Percentiles rank a stretch among this genome's conserved stretches.
These are phyloP conservation scores for Aspergillus sp. DNA, from an alignment of 2,329 filamentous ascomycete genomes.

Conservation along the genomic window DNA sequence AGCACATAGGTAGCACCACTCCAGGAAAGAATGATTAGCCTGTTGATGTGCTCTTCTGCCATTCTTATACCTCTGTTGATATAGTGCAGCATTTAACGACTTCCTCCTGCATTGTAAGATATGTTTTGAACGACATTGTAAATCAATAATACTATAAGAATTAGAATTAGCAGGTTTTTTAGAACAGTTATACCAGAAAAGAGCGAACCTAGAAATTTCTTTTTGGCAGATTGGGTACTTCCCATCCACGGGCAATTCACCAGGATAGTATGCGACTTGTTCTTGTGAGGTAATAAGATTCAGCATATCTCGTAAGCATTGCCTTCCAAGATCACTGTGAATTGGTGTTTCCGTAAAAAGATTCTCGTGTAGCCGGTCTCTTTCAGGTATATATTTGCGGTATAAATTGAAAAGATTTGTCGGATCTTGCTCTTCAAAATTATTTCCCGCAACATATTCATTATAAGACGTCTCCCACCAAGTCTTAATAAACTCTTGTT, in stretches of 20 bases:
- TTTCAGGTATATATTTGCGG: neutral
- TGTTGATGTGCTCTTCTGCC: neutral
- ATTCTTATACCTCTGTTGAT: neutral
- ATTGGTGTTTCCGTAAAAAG: conserved; percentile 19
- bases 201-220: neutral
- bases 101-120: neutral
- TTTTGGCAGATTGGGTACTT: neutral
- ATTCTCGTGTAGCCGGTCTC: conserved; percentile 10
- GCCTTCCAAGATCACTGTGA: conserved; percentile 18
- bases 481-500: no score
- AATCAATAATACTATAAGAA: neutral
- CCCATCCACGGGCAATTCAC: neutral
- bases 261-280: neutral
- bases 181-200: neutral
- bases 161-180: no score
- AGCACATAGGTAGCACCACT: conserved; percentile 15
- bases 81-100: neutral
- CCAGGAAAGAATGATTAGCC: neutral
- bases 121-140: neutral
- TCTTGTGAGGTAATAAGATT: neutral
- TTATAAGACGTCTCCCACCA: no score
- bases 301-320: conserved; percentile 22
- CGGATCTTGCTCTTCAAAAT: conserved; percentile 15
- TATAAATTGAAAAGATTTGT: conserved; percentile 22
- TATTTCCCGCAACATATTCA: no score